Percentiles rank a stretch among this genome's conserved stretches.
Evolutionary conservation across 1,284 basidiomycete genomes (phyloP).

Genomic region (Bjerkandera adusta): DNA sequence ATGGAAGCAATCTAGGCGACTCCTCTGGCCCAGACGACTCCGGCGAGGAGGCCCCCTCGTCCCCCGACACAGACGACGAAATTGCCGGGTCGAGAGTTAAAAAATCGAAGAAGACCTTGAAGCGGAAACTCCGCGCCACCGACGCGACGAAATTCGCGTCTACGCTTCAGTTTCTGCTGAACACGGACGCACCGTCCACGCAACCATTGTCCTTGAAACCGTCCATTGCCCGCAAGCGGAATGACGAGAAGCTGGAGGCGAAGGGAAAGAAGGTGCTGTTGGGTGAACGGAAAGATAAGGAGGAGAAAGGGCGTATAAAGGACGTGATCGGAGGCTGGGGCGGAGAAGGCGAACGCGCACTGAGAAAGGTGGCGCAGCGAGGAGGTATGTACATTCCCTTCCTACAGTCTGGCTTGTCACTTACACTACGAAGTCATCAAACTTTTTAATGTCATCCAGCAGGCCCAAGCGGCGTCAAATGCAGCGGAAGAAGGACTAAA

Average conservation of each 20-base stretch:
- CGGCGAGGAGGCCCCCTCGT: constrained; percentile 28
- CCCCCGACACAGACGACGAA: constrained; percentile 59
- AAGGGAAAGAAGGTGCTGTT: constrained; percentile 68
- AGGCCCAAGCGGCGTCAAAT: constrained; percentile 59
- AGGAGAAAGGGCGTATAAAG: constrained; percentile 67
- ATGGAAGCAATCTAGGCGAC: constrained; percentile 30
- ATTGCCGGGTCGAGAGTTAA: constrained; percentile 47
- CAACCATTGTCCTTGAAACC: constrained; percentile 76
- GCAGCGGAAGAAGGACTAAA: constrained; percentile 56
- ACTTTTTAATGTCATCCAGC: constrained; percentile 80
- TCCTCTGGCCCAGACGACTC: constrained; percentile 27
- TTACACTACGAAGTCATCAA: constrained; percentile 57
- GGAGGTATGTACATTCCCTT: constrained; percentile 52
- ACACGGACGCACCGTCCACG: constrained; percentile 62
- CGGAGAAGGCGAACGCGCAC: constrained; percentile 68
- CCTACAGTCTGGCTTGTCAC: background rate
- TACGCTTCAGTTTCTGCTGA: constrained; percentile 65
- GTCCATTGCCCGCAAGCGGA: constrained; percentile 60
- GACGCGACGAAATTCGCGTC: constrained; percentile 71
- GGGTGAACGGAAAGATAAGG: constrained; percentile 71
- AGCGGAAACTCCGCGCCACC: constrained; percentile 78
- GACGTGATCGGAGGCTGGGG: constrained; percentile 86
- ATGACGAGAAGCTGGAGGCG: constrained; percentile 70
- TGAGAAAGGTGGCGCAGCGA: constrained; percentile 80
- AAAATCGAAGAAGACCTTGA: constrained; percentile 76